These are phyloP conservation scores for Tolypocladium pustulatum DNA, from an alignment of 2,329 filamentous ascomycete species.

Conservation along the genomic window DNA sequence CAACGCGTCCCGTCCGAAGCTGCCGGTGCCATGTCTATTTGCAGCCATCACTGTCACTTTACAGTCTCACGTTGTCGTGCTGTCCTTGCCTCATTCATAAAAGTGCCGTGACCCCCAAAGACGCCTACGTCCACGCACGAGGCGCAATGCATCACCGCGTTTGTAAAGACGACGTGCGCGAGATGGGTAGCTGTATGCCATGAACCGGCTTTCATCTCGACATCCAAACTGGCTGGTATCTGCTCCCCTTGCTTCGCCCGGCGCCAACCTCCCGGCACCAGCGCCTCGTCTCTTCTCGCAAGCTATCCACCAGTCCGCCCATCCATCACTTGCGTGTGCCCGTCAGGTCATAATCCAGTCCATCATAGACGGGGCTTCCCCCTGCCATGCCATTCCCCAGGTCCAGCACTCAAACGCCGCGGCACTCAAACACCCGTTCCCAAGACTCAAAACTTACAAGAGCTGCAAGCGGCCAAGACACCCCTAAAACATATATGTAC, in stretches of 20 bases:
- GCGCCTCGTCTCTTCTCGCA: background rate
- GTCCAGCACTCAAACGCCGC: conserved; percentile 1
- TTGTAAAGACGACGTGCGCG: too few species aligned
- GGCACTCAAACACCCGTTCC: conserved; percentile 2
- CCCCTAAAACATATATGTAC: conserved; percentile 2
- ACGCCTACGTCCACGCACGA: background rate
- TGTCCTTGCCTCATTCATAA: background rate
- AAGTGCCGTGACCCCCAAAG: background rate
- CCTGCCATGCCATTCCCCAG: background rate
- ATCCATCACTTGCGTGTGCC: background rate
- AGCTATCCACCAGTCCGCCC: background rate
- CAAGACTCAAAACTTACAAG: conserved; percentile 5
- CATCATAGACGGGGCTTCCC: background rate
- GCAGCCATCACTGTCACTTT: background rate
- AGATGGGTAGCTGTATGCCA: background rate
- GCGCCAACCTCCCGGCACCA: background rate
- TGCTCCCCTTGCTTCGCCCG: background rate
- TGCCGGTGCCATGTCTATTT: too few species aligned
- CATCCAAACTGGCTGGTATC: background rate
- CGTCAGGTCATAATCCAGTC: background rate
- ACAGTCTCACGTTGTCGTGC: background rate
- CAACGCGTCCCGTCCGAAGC: background rate
- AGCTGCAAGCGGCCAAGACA: conserved; percentile 1
- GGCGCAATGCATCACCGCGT: background rate
- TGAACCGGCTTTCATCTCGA: background rate